Evolutionary conservation across 768 basidiomycete genomes (phyloP).

Genomic region (Chalciporus piperatus): DNA sequence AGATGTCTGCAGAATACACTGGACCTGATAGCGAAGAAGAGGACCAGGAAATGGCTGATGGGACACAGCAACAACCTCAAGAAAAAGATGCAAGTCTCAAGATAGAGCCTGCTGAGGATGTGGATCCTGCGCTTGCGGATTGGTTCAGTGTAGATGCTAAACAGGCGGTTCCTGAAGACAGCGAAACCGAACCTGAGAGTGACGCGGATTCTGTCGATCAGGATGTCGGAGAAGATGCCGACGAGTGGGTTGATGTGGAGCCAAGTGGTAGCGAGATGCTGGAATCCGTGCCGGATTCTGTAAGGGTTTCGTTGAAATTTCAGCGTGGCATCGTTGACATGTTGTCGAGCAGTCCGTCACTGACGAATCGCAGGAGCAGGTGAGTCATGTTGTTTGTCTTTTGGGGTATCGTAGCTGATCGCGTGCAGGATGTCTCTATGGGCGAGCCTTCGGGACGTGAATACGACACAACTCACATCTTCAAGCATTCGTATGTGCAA

Average conservation of each 20-base stretch:
- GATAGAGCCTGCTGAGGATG: conserved; percentile 30
- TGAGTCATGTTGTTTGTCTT: background rate
- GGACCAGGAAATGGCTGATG: conserved; percentile 15
- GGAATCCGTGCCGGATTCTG: conserved; percentile 17
- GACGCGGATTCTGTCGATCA: conserved; percentile 71
- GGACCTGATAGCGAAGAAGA: conserved; percentile 38
- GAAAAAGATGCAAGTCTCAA: conserved; percentile 16
- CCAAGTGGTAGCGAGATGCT: conserved; percentile 20
- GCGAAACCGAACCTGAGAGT: conserved; percentile 53
- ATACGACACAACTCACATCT: conserved; percentile 78
- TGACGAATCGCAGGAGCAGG: conserved; percentile 3
- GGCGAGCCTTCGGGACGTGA: conserved; percentile 72
- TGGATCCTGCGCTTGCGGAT: conserved; percentile 51
- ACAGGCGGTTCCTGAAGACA: conserved; percentile 23
- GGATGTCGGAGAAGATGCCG: conserved; percentile 41
- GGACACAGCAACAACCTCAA: conserved; percentile 6
- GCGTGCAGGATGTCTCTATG: conserved; percentile 50
- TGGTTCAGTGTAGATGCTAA: conserved; percentile 59
- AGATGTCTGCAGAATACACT: conserved; percentile 50
- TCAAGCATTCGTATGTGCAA: conserved; percentile 70
- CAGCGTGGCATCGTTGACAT: background rate
- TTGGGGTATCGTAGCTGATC: background rate
- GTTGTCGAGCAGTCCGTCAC: conserved; percentile 10
- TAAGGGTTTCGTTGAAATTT: background rate
- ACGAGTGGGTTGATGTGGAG: conserved; percentile 40